phyloP scores from a whole-genome alignment of 345 rosid species.

The Acer saccharum region DNA sequence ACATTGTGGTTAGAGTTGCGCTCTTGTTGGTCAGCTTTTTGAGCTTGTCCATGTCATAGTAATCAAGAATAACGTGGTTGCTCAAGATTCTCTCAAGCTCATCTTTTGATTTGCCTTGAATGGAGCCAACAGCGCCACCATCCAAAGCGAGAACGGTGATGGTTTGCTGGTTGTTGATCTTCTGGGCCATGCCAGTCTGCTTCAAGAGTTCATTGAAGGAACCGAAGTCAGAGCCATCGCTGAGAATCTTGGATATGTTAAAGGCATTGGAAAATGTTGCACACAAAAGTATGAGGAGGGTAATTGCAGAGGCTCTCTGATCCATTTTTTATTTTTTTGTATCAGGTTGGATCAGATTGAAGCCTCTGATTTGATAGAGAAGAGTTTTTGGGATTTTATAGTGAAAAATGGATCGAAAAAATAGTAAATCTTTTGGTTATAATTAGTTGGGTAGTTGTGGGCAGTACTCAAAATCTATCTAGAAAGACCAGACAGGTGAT shows the following conservation, averaged over 20 bases:
- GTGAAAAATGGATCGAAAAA: neutral
- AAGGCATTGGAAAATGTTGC: conserved; percentile 26
- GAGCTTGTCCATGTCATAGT: conserved; percentile 11
- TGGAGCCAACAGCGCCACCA: neutral
- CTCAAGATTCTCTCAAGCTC: conserved; percentile 11
- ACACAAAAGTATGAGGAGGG: conserved; percentile 24
- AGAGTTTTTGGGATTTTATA: neutral
- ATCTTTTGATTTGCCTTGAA: conserved; percentile 1
- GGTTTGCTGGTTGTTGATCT: conserved; percentile 24
- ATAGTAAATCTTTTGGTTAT: neutral
- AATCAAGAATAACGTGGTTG: conserved; percentile 20
- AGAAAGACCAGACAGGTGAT: neutral
- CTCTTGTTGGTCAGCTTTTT: neutral
- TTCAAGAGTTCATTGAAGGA: conserved; percentile 14
- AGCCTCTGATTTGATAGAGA: neutral
- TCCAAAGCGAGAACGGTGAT: conserved; percentile 20
- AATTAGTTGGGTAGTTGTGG: neutral
- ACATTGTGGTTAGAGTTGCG: conserved; percentile 11
- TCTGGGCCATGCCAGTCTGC: conserved; percentile 10
- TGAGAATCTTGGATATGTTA: conserved; percentile 16
- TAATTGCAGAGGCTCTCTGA: conserved; percentile 29
- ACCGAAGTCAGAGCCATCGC: conserved; percentile 15
- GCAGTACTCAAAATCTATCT: neutral
- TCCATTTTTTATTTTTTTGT: conserved; percentile 20
- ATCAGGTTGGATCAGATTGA: neutral